phyloP scores from a whole-genome alignment of 345 rosid species.

The Aegle marmelos region DNA sequence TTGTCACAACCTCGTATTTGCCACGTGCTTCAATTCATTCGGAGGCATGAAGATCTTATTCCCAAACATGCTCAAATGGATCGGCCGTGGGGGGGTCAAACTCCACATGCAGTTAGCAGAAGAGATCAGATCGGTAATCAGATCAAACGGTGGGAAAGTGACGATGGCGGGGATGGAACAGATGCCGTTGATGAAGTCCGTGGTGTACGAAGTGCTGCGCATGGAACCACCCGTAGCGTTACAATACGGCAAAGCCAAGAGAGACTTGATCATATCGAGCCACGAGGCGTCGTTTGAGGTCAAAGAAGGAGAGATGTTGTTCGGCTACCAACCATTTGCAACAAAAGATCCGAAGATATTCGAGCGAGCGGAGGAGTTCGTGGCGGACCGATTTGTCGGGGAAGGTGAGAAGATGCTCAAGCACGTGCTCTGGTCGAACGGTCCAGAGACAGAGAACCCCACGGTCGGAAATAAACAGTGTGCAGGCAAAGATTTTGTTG shows the following conservation, averaged over 20 bases:
- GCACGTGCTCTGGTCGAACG: conserved; percentile 94
- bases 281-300: conserved; percentile 76
- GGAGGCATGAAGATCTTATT: conserved; percentile 77
- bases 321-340: conserved; percentile 86
- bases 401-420: conserved; percentile 63
- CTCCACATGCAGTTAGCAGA: conserved; percentile 61
- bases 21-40: conserved; percentile 84
- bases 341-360: conserved; percentile 80
- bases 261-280: conserved; percentile 66
- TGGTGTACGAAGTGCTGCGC: conserved; percentile 75
- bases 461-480: conserved; percentile 74
- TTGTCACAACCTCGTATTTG: conserved; percentile 70
- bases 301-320: conserved; percentile 72
- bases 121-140: conserved; percentile 67
- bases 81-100: conserved; percentile 64
- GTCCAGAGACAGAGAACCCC: conserved; percentile 69
- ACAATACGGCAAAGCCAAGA: conserved; percentile 72
- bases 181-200: conserved; percentile 80
- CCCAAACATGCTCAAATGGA: conserved; percentile 60
- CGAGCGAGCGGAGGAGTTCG: conserved; percentile 65
- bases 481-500: conserved; percentile 86
- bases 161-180: conserved; percentile 71
- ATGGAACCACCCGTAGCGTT: conserved; percentile 81
- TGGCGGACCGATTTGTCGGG: conserved; percentile 71
- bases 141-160: conserved; percentile 60